Base-by-base conservation (phyloP, 1,284 basidiomycete species). In the Chalciporus sp. region DNA sequence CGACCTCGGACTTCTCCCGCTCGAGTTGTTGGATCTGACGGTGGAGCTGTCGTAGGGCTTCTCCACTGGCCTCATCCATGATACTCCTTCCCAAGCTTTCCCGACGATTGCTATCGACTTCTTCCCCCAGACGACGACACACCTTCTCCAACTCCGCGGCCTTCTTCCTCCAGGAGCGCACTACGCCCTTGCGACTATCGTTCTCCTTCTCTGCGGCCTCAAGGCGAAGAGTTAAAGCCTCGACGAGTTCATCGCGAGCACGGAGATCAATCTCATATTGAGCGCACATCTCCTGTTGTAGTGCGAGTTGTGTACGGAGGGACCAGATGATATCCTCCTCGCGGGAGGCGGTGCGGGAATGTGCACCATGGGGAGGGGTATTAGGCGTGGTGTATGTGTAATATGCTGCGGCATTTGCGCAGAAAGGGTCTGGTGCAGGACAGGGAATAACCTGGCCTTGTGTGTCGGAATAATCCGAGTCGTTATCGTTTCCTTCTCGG, bases 1-100 rank as follows among this genome's bases (percentile, higher is more conserved):
- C 51, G 20, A 31, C 37, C 8, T 70, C 67, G 2, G 60, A 66
- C 69, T 80, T 81, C 73, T 88, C 86, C 37, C 77, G 72, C 63
- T 88, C 84, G 37, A 88, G 71, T 28, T 74, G 74, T 5, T 77
- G 76, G 58, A 88, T 88, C 58, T 82, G 83, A 17, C 76, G 69
- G 61, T 91, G 88, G 31, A 91, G 73, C 73, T 81, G 81, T 27
- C 82, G 74, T 56, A 91, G 62, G 1, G 87, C 88, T 62, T 85
- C 83, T 1, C 84, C 78, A 55, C 85, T 88, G 1, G 88, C 88
- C 60, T 87, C 88, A 61, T 91, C 89, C 83, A 90, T 88, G 39
- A 90, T 69, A 56, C 86, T 89, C 39, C 88, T 75, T 62, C 89
- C 88, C 70, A 84, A 71, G 62, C 80, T 85, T 61, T 86, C 85